Evolutionary conservation across 306 rosid genomes (phyloP).

Genomic region (Astragalus glycyphyllos): DNA sequence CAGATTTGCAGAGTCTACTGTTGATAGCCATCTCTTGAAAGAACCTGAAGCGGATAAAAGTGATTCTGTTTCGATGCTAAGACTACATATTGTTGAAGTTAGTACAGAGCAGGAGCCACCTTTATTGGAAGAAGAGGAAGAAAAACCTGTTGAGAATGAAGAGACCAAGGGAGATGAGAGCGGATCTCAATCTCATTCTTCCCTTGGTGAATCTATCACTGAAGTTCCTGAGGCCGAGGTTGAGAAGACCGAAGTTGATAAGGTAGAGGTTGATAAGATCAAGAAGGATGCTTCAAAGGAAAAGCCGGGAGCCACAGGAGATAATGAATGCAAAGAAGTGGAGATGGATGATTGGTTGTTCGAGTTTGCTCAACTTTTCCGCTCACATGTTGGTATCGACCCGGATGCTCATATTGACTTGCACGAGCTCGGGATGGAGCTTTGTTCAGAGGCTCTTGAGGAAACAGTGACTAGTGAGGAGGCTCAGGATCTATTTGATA

Average conservation of each 20-base stretch:
- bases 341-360: constrained; percentile 99
- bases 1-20: constrained; percentile 81
- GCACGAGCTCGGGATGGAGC: constrained; percentile 99
- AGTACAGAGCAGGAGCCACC: constrained; percentile 94
- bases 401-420: constrained; percentile 94
- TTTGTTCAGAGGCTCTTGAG: constrained; percentile 98
- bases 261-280: constrained; percentile 56
- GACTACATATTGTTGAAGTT: constrained; percentile 91
- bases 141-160: constrained; percentile 67
- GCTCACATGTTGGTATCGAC: constrained; percentile 94
- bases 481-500: constrained; percentile 88
- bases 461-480: constrained; percentile 96
- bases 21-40: constrained; percentile 56
- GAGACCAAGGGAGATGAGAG: constrained; percentile 74
- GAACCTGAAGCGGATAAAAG: constrained; percentile 64
- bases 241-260: constrained; percentile 65
- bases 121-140: constrained; percentile 90
- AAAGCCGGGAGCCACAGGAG: constrained; percentile 62
- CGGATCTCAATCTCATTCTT: constrained; percentile 68
- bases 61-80: constrained; percentile 71
- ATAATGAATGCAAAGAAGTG: constrained; percentile 83
- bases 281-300: constrained; percentile 70
- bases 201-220: constrained; percentile 66
- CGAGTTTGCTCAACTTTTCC: constrained; percentile 97
- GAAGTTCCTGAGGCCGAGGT: constrained; percentile 63